Percentiles rank a stretch among this genome's conserved stretches.
Evolutionary conservation across 108 stramenopile species (phyloP).

Genomic region (Nitzschia inconspicua): DNA sequence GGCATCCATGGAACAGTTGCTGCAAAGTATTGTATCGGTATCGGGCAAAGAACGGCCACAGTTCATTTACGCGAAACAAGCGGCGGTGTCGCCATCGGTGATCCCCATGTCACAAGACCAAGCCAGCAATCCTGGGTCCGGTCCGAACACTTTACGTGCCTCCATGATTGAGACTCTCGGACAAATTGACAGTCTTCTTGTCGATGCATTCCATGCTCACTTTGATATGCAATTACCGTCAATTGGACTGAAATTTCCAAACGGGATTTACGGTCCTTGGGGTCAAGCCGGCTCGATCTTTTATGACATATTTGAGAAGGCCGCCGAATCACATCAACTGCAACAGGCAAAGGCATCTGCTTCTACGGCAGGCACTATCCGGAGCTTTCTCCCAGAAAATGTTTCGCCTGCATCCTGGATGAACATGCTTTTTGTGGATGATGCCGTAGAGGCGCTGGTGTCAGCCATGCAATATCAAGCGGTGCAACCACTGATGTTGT

Average conservation of each 20-base stretch:
- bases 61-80: conserved; percentile 27
- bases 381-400: conserved; percentile 28
- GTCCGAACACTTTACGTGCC: background rate
- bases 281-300: conserved; percentile 49
- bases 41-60: conserved; percentile 29
- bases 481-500: conserved; percentile 32
- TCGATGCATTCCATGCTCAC: conserved; percentile 44
- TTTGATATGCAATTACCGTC: conserved; percentile 35
- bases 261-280: conserved; percentile 68
- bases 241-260: conserved; percentile 55
- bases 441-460: conserved; percentile 66
- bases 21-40: conserved; percentile 10
- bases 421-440: conserved; percentile 70
- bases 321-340: conserved; percentile 14
- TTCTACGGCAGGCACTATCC: conserved; percentile 10
- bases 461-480: conserved; percentile 71
- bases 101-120: too few relatives aligned
- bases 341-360: conserved; percentile 20
- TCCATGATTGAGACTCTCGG: conserved; percentile 13
- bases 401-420: conserved; percentile 2
- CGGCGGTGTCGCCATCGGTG: too few relatives aligned
- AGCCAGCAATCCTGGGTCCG: background rate
- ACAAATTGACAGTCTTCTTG: conserved; percentile 69
- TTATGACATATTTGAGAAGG: conserved; percentile 19
- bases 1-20: conserved; percentile 71